phyloP scores from a whole-genome alignment of 495 filamentous ascomycete genomes.

The Aspergillus carlsbadensis region DNA sequence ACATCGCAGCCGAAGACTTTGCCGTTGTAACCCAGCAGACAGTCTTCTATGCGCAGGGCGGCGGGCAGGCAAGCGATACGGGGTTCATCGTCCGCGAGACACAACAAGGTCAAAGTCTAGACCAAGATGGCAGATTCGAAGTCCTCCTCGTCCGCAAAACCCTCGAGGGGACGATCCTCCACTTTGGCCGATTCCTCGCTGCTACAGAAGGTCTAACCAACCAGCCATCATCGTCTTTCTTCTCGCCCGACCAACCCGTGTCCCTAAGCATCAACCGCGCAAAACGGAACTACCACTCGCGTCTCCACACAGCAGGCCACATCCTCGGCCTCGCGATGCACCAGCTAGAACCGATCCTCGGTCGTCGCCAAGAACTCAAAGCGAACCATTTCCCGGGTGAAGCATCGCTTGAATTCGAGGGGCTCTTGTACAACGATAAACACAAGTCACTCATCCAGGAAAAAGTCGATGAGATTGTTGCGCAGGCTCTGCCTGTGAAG shows the following conservation, averaged over 20 bases:
- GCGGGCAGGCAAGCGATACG: constrained; percentile 63
- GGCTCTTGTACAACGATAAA: constrained; percentile 58
- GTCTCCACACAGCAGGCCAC: constrained; percentile 64
- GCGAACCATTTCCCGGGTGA: constrained; percentile 62
- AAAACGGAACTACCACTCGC: constrained; percentile 56
- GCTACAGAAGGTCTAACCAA: background rate
- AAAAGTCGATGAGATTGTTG: constrained; percentile 53
- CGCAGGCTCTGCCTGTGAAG: constrained; percentile 48
- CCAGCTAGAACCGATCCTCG: constrained; percentile 47
- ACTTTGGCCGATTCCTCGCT: constrained; percentile 53
- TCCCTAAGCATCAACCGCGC: constrained; percentile 53
- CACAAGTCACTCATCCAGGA: constrained; percentile 57
- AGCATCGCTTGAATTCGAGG: constrained; percentile 59
- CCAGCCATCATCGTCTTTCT: constrained; percentile 15
- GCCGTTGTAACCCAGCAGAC: constrained; percentile 54
- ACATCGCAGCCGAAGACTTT: constrained; percentile 16
- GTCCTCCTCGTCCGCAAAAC: constrained; percentile 52
- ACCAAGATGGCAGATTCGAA: constrained; percentile 33
- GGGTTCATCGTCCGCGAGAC: constrained; percentile 44
- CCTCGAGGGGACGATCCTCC: constrained; percentile 50
- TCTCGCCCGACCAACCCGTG: constrained; percentile 40
- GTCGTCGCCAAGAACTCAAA: constrained; percentile 51
- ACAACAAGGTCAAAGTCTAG: constrained; percentile 7
- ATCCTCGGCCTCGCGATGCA: constrained; percentile 59
- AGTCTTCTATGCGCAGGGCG: constrained; percentile 66